These are phyloP conservation scores for Cardamine occulta DNA, from an alignment of 345 rosid genomes.

Conservation along the genomic window DNA sequence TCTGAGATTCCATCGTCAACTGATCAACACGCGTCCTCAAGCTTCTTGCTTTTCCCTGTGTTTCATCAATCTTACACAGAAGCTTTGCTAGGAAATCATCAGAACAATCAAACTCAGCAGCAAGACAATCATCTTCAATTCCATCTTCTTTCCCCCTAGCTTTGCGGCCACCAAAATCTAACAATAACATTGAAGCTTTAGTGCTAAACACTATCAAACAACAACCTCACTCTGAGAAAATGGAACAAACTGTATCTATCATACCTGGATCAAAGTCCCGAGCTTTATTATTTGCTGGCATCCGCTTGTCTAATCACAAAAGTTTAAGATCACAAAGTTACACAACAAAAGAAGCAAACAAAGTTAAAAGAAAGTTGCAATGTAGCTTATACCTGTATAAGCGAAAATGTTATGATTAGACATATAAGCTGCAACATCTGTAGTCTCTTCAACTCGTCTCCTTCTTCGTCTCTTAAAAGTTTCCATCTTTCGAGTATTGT, in stretches of 20 bases:
- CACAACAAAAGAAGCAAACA: neutral
- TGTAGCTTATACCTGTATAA: constrained; percentile 60
- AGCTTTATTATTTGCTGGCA: constrained; percentile 44
- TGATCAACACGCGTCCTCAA: constrained; percentile 62
- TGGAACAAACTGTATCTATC: constrained; percentile 1
- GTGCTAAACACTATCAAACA: constrained; percentile 3
- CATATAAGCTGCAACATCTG: constrained; percentile 60
- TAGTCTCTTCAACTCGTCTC: constrained; percentile 67
- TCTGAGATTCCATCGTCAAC: constrained; percentile 53
- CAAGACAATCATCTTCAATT: constrained; percentile 48
- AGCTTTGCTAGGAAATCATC: constrained; percentile 52
- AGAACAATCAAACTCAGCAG: constrained; percentile 48
- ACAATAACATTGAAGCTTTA: constrained; percentile 3
- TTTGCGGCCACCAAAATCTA: constrained; percentile 43
- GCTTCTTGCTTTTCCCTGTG: constrained; percentile 45
- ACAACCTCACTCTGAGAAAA: no score
- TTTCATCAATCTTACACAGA: constrained; percentile 60
- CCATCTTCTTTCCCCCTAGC: constrained; percentile 42
- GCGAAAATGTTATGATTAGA: constrained; percentile 65
- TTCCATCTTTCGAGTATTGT: constrained; percentile 47
- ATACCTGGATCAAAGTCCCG: constrained; percentile 47
- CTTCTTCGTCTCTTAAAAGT: constrained; percentile 67
- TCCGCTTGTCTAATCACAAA: constrained; percentile 54
- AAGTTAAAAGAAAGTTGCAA: constrained; percentile 8
- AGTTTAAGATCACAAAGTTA: constrained; percentile 24